These are phyloP conservation scores for Pyracantha coccinea DNA, from an alignment of 331 rosid genomes.

Conservation along the genomic window DNA sequence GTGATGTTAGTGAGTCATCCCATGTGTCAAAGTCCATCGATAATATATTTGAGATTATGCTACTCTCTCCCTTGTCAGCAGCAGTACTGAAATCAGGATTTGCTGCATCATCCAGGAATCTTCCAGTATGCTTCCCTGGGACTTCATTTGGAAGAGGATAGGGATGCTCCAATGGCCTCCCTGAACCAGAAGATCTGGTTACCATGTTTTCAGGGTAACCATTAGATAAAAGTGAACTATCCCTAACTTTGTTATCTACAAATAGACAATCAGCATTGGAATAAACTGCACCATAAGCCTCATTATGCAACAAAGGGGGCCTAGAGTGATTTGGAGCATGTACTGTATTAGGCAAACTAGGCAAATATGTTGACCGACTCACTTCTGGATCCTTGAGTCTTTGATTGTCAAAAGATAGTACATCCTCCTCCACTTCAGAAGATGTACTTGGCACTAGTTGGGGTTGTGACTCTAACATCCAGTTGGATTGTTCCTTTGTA, in stretches of 20 bases:
- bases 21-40: constrained; percentile 71
- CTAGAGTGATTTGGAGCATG: constrained; percentile 30
- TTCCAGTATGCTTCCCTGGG: constrained; percentile 31
- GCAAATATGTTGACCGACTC: constrained; percentile 39
- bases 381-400: constrained; percentile 81
- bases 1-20: constrained; percentile 57
- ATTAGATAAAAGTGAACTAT: constrained; percentile 28
- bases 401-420: constrained; percentile 55
- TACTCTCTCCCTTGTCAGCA: constrained; percentile 71
- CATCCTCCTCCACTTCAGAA: constrained; percentile 67
- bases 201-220: constrained; percentile 42
- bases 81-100: constrained; percentile 28
- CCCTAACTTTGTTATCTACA: constrained; percentile 32
- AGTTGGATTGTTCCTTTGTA: constrained; percentile 37
- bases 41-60: constrained; percentile 84
- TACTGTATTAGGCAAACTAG: constrained; percentile 27
- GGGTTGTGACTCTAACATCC: constrained; percentile 34
- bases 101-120: constrained; percentile 35
- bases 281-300: constrained; percentile 22
- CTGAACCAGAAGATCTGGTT: constrained; percentile 35
- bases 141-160: constrained; percentile 36
- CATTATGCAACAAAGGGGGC: constrained; percentile 31
- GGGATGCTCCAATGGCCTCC: constrained; percentile 22
- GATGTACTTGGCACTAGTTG: constrained; percentile 18
- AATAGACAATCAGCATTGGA: constrained; percentile 30